Base-by-base conservation (phyloP, 176 grass and related monocot species). In the Chloris gayana region DNA sequence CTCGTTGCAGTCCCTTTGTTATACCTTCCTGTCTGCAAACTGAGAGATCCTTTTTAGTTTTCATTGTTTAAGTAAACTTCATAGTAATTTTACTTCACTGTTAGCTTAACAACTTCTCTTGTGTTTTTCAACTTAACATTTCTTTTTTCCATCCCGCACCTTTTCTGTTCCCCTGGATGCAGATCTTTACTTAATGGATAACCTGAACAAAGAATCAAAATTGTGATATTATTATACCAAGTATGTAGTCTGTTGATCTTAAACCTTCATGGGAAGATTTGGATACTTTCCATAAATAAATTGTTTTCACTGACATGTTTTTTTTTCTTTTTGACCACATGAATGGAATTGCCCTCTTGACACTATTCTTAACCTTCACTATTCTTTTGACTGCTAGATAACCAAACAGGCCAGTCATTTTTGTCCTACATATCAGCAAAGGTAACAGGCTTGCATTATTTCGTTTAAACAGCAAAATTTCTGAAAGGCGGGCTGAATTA, bases 361-460 rank as follows among this genome's bases (percentile, higher is more conserved):
- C 59, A 46, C 13, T 78, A 69, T 42, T 41, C 71, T 59, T 94
- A 34, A 12, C 54, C 22, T 57, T 64, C 27, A 27, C 9, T 66
- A 25, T 88, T 83, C 70, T 83, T 79, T 75, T 91, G 42, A 69
- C 51, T 45, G 85, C 80, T 70, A 98, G 95, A 98, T 91, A 92
- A 98, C 86, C 85, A 86, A 83, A 94, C 95, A 39, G 95, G 95
- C 42, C 92, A 95, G 65, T 98, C 95, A 73, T 92, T 98, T 93
- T 82, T 98, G 57, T 98, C 95, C 25, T 98, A 95, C 78, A 91
- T 98, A 78, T 93, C 90, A 84, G 92, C 95, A 72, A 98, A 98
- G 95, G 95, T 98, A 90, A 72, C 46, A 79, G 75, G 5, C 38
- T 76, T 76, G 45, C 21, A 30, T 80, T 83, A 79, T 83, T 74